Percentiles rank a stretch among this genome's conserved stretches.
Evolutionary conservation across 2,329 filamentous ascomycete species (phyloP).

Genomic region (Aureobasidium lini): DNA sequence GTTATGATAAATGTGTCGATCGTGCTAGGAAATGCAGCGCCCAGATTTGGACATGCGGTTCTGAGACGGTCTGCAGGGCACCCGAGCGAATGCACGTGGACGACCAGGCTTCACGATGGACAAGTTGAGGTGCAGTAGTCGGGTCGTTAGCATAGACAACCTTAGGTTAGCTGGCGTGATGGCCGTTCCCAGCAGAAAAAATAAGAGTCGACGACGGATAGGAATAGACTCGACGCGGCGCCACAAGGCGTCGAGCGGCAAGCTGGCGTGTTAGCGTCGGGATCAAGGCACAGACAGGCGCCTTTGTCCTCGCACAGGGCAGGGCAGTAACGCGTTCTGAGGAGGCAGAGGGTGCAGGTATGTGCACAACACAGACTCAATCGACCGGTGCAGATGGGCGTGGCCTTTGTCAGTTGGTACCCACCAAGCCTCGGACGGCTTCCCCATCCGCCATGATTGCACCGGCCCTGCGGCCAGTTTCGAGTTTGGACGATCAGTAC

Average conservation of each 20-base stretch:
- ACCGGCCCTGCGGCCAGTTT: constrained; percentile 15
- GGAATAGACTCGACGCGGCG: constrained; percentile 12
- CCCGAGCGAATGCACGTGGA: not conserved
- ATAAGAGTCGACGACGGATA: constrained; percentile 9
- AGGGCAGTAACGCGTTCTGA: constrained; percentile 10
- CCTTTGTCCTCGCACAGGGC: constrained; percentile 5
- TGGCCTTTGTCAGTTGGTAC: constrained; percentile 14
- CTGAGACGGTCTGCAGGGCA: constrained; percentile 1
- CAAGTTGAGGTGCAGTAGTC: constrained; percentile 11
- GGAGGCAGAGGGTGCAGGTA: not conserved
- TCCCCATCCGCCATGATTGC: constrained; percentile 14
- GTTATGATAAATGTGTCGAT: constrained; percentile 3
- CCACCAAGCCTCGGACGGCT: constrained; percentile 13
- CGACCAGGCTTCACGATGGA: constrained; percentile 5
- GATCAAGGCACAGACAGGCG: constrained; percentile 13
- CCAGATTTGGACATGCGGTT: not conserved
- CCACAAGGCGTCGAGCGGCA: constrained; percentile 11
- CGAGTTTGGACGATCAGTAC: constrained; percentile 18
- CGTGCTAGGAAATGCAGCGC: not conserved
- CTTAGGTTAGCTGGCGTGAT: constrained; percentile 12
- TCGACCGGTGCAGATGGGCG: constrained; percentile 10
- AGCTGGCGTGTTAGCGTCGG: constrained; percentile 14
- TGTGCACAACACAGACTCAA: constrained; percentile 6
- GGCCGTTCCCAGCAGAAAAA: constrained; percentile 13
- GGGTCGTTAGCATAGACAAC: constrained; percentile 1